These are phyloP conservation scores for Fusarium sulawesiense DNA, from an alignment of 2,329 filamentous ascomycete species.

Conservation along the genomic window DNA sequence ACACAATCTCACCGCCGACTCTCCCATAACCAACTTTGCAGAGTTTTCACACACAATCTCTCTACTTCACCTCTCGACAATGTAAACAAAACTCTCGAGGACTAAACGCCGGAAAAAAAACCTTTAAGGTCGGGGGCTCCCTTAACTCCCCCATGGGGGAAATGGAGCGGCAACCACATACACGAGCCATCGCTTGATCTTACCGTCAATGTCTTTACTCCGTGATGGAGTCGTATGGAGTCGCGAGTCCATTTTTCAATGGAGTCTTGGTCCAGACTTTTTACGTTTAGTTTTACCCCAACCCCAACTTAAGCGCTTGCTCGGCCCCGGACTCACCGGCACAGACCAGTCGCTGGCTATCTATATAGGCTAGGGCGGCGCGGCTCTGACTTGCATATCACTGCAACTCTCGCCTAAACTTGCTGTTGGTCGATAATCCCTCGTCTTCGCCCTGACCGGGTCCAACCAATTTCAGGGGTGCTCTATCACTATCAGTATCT, in stretches of 20 bases:
- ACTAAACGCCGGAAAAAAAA: background rate
- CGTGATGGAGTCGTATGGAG: constrained; percentile 10
- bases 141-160: background rate
- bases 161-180: background rate
- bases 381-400: background rate
- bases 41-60: background rate
- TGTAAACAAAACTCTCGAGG: background rate
- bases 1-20: background rate
- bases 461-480: background rate
- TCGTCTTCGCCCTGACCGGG: background rate
- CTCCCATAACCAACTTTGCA: background rate
- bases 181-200: constrained; percentile 22
- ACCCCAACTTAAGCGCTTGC: background rate
- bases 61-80: background rate
- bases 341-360: constrained; percentile 15
- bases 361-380: background rate
- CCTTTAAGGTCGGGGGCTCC: background rate
- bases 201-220: constrained; percentile 7
- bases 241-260: background rate
- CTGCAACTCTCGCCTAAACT: constrained; percentile 23
- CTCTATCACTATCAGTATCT: constrained; percentile 2
- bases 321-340: constrained; percentile 21
- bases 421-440: constrained; percentile 10
- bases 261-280: constrained; percentile 2
- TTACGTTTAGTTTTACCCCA: constrained; percentile 3